Conservation (phyloP, 371 early-diverging fungal genomes). For the Syncephalastrum monosporum region DNA sequence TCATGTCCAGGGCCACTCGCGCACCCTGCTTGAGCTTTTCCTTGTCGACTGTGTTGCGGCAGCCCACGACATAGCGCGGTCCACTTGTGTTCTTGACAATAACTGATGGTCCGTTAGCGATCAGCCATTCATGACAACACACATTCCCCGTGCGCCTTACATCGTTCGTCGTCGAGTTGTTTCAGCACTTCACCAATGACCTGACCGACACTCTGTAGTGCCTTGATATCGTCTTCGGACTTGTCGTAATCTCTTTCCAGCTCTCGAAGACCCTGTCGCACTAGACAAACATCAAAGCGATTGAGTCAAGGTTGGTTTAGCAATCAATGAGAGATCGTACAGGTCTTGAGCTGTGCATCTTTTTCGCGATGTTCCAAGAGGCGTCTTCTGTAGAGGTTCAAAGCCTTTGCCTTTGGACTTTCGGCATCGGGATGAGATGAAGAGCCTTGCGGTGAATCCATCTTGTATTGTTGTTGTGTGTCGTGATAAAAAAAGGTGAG, state of each 20-base stretch:
- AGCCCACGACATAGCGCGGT: conserved; percentile 99
- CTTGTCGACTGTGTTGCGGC: conserved; percentile 93
- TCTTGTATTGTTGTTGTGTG: background rate
- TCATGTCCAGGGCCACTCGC: conserved; percentile 99
- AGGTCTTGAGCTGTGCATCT: conserved; percentile 93
- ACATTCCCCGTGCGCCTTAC: conserved; percentile 42
- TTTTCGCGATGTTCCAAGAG: conserved; percentile 92
- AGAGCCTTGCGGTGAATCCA: conserved; percentile 18
- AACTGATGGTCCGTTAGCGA: conserved; percentile 47
- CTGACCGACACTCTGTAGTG: conserved; percentile 98
- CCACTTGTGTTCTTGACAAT: conserved; percentile 99
- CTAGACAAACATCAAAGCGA: conserved; percentile 43
- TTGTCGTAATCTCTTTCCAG: conserved; percentile 91
- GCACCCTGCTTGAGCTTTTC: conserved; percentile 92
- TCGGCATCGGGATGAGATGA: conserved; percentile 39
- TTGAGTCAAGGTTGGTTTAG: conserved; percentile 3
- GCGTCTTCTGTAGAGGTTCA: conserved; percentile 82
- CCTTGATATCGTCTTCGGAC: conserved; percentile 98
- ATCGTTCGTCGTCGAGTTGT: conserved; percentile 97
- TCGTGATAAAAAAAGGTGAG: background rate
- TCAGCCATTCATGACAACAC: background rate
- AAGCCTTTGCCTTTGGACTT: conserved; percentile 62
- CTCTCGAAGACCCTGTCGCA: conserved; percentile 80
- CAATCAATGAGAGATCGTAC: conserved; percentile 47
- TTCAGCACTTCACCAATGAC: conserved; percentile 99